Evolutionary conservation across 2,329 filamentous ascomycete species (phyloP), one percentile per base, ranked within the genome.

Genomic region (Sphaerulina populicola): DNA sequence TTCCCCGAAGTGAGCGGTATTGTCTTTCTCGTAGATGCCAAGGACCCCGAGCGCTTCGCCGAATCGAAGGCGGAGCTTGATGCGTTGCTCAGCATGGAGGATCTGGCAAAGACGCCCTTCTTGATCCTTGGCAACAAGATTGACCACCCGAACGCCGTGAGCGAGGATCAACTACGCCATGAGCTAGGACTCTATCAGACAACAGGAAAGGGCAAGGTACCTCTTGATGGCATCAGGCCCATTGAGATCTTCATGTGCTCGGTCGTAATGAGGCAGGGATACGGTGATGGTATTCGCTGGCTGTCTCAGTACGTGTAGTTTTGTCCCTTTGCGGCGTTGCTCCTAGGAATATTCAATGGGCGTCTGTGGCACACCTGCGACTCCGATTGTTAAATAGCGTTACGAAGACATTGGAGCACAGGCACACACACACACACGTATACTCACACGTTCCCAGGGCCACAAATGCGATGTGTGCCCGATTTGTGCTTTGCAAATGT

Each of bases 221-320:
- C 85, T 58, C 77, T 93, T 61, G 90, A 95, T 76, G 88, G 88
- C 31, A 94, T 95, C 71, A 79, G 90, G 63, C 88, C 90, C 21
- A 91, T 98, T 66, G 93, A 98, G 79, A 81, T 97, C 57, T 97
- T 97, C 74, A 94, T 98, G 93, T 97, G 90, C 80, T 94, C 88
- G 64, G 90, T 97, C 62, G 91, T 97, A 57, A 95, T 96, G 88
- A 82, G 91, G 72, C 91, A 97, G 77, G 93, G 65, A 51, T 94
- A 94, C 70, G 88, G 88, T 49, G 89, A 94, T 64, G 89, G 80
- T 64, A 91, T 94, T 72, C 82, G 88, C 74, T 94, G 88, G 89
- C 72, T 94, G 72, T 66, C 87, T 51, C 88, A 94, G 77, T 94
- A 94, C 68, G 87, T 94, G 68, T 94, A 85, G 52, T 42, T 18